Conservation (phyloP, 1,284 basidiomycete genomes). For the Ceratobasidium sp. region DNA sequence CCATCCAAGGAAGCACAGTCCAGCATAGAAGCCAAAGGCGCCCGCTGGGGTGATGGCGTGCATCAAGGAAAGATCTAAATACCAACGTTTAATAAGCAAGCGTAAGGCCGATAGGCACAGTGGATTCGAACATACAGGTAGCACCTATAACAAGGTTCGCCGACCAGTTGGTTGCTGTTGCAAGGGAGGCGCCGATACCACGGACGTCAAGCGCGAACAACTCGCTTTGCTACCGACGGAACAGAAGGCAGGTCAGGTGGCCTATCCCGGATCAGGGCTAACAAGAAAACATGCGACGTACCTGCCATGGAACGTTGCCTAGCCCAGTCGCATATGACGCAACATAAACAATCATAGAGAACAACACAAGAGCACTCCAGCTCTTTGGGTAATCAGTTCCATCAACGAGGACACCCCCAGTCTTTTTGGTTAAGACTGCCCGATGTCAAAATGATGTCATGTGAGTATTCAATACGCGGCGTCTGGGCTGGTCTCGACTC, state of each 20-base stretch:
- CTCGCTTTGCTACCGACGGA: constrained; percentile 65
- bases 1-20: constrained; percentile 55
- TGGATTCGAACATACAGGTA: constrained; percentile 50
- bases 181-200: constrained; percentile 79
- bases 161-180: constrained; percentile 85
- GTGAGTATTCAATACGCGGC: neutral
- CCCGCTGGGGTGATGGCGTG: constrained; percentile 75
- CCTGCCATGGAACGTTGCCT: constrained; percentile 83
- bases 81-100: neutral
- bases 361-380: constrained; percentile 74
- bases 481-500: neutral
- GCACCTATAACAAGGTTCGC: constrained; percentile 79
- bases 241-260: constrained; percentile 5
- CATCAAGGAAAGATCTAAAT: constrained; percentile 75
- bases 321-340: constrained; percentile 81
- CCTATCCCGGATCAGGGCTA: neutral
- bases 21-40: constrained; percentile 82
- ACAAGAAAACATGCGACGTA: neutral
- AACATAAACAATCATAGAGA: constrained; percentile 83
- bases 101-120: neutral
- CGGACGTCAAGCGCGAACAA: constrained; percentile 81
- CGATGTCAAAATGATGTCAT: constrained; percentile 16
- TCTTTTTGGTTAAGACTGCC: constrained; percentile 73
- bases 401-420: constrained; percentile 69
- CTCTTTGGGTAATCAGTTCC: constrained; percentile 67